Percentiles rank a stretch among this genome's conserved stretches.
Evolutionary conservation across 164 flowering plant genomes (phyloP).

Genomic region (Annona cherimola): DNA sequence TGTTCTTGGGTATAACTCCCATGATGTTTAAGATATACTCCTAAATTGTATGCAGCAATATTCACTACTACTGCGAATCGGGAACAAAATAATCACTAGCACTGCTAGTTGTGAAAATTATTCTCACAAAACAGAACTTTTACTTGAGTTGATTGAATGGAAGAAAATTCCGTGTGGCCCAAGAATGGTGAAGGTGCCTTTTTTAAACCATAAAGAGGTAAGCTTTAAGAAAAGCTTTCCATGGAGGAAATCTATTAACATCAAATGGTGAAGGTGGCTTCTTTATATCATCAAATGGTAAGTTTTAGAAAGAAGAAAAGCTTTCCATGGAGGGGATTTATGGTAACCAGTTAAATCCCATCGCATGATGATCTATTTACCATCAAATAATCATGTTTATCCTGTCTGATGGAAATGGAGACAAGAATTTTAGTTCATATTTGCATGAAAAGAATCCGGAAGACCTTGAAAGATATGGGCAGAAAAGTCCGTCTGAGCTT

Average conservation of each 20-base stretch:
- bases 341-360: neutral
- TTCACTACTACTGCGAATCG: too few species aligned
- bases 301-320: too few species aligned
- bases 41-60: too few species aligned
- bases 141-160: neutral
- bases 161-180: neutral
- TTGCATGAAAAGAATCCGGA: neutral
- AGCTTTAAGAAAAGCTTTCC: neutral
- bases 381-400: neutral
- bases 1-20: neutral
- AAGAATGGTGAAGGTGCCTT: neutral
- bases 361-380: neutral
- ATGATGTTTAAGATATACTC: neutral
- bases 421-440: too few species aligned
- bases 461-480: neutral
- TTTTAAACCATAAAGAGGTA: neutral
- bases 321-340: too few species aligned
- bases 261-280: too few species aligned
- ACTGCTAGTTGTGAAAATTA: too few species aligned
- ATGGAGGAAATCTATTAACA: too few species aligned
- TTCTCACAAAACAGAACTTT: too few species aligned
- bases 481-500: neutral
- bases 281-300: too few species aligned
- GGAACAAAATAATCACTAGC: too few species aligned
- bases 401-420: neutral